Base-by-base conservation (phyloP, 192 early-diverging fungal species). In the Globomyces pollinis-pini region DNA sequence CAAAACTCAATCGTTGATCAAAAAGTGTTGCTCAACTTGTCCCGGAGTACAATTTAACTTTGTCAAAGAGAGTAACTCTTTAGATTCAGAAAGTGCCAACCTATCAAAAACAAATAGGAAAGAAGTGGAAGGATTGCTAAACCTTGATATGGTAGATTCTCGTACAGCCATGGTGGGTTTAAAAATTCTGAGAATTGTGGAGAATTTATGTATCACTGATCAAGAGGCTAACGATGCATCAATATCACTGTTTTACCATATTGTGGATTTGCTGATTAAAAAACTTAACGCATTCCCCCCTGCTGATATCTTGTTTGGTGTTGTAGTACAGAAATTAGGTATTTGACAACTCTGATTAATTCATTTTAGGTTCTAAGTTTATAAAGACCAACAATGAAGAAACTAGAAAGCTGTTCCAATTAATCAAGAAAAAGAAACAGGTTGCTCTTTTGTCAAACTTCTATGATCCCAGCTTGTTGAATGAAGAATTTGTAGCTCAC, bases 1-100 rank as follows among this genome's bases (percentile, higher is more conserved):
- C 0, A 61, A 64, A 62, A 15, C 45, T 1, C 64, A 58, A 16
- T 49, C 68, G 0, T 41, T 59, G 26, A 62, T 71, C 35, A 52
- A 62, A 30, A 57, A 60, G 57, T 75, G 73, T 43, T 59, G 64
- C 2, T 16, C 44, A 11, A 16, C 61, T 20, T 75, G 73, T 39
- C 32, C 30, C 6, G 69, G 69, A 5, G 58, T 58, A 0, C 41
- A 55, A 4, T 65, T 75, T 32, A 15, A 64, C 20, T 75, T 60
- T 51, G 39, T 31, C 12, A 43, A 44, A 16, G n/a, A 62, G 6
- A 49, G 61, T 29, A 62, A 64, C 13, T 1, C 47, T 8, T 26
- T 71, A 4, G 16, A 58, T 26, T 23, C 42, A 3, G 63, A 75
- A n/a, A 66, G 65, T 2, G 64, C 64, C 13, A 43, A 49, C 12